phyloP scores from a whole-genome alignment of 106 monocot genomes.

The Allium sativum region DNA sequence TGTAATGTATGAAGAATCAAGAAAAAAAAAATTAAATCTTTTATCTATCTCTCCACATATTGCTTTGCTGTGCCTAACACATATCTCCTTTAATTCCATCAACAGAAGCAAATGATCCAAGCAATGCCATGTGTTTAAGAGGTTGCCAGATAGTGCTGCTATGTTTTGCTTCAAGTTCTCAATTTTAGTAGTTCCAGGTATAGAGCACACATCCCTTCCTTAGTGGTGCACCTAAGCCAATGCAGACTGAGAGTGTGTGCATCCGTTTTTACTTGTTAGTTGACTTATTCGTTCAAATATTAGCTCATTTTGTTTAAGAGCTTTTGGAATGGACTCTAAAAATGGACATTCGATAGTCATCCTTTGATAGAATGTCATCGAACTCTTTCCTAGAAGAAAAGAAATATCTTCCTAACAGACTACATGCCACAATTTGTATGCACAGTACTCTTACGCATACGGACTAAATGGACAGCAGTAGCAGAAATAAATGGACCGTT shows the following conservation, averaged over 20 bases:
- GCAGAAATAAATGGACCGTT: no score
- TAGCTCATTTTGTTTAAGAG: constrained; percentile 32
- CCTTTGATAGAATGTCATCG: not conserved
- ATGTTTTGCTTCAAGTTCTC: constrained; percentile 45
- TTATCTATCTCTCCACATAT: no score
- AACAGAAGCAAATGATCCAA: constrained; percentile 23
- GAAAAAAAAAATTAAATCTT: no score
- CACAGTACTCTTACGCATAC: constrained; percentile 93
- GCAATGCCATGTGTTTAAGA: constrained; percentile 35
- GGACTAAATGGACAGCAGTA: no score
- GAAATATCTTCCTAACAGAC: constrained; percentile 75
- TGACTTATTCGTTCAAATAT: constrained; percentile 59
- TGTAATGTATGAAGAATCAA: no score
- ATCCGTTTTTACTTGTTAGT: constrained; percentile 55
- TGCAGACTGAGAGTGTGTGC: constrained; percentile 68
- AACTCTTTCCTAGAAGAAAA: constrained; percentile 9
- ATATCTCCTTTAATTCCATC: constrained; percentile 26
- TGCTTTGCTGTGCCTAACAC: no score
- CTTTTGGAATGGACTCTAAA: constrained; percentile 47
- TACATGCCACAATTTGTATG: constrained; percentile 82
- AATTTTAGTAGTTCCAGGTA: constrained; percentile 53
- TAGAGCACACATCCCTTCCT: constrained; percentile 70
- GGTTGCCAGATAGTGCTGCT: constrained; percentile 26
- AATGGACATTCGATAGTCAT: not conserved
- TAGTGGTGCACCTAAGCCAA: constrained; percentile 81